Evolutionary conservation across 2,329 filamentous ascomycete genomes (phyloP).

Genomic region (Hysterium pulicare): DNA sequence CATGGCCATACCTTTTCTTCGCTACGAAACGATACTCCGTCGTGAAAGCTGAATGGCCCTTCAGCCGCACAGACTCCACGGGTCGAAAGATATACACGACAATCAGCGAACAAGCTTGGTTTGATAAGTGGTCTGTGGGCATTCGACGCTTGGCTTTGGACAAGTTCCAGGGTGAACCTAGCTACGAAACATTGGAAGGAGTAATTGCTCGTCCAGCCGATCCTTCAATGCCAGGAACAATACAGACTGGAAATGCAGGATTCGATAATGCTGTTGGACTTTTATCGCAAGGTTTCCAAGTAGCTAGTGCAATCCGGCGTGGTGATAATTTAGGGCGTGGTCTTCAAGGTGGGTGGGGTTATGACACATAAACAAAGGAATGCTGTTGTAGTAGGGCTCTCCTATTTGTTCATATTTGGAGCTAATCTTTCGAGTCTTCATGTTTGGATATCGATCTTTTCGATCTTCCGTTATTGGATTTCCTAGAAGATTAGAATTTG

Average conservation of each 20-base stretch:
- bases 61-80: conserved; percentile 38
- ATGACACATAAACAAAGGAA: conserved; percentile 14
- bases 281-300: conserved; percentile 30
- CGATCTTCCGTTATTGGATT: too few species aligned
- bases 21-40: conserved; percentile 66
- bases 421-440: too few species aligned
- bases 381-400: too few species aligned
- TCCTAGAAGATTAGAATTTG: too few species aligned
- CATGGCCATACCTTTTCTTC: conserved; percentile 69
- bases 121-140: conserved; percentile 59
- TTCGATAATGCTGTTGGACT: conserved; percentile 31
- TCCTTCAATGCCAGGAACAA: conserved; percentile 28
- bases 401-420: too few species aligned
- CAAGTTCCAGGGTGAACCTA: conserved; percentile 54
- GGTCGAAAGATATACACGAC: conserved; percentile 49
- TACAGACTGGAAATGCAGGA: conserved; percentile 26
- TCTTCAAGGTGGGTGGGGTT: conserved; percentile 32
- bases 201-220: conserved; percentile 44
- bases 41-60: conserved; percentile 59
- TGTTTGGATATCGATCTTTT: too few species aligned
- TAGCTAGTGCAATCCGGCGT: conserved; percentile 25
- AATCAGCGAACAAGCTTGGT: conserved; percentile 55
- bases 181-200: conserved; percentile 40
- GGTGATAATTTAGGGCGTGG: conserved; percentile 17
- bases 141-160: conserved; percentile 59